Base-by-base conservation (phyloP, 169 alveolate species). In the Plasmodium ovale region DNA sequence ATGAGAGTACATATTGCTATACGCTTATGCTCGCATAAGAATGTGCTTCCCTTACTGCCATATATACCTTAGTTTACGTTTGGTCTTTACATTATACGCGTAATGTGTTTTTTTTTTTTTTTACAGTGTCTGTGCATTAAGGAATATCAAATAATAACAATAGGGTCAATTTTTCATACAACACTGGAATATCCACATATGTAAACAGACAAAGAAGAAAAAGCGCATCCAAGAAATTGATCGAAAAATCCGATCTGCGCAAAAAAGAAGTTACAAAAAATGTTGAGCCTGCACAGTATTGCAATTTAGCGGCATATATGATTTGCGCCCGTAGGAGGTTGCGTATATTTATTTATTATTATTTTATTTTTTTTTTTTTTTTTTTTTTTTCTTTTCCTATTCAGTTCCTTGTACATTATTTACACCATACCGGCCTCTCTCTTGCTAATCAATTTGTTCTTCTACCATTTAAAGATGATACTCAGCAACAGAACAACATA, bases 381-480 rank as follows among this genome's bases (percentile, higher is more conserved):
- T 62, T 31, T 47, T 42, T 2, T 56, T 51, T 58, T 73, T 23
- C 29, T 47, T 25, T 25, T 39, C 27, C 1, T 64, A 14, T 64
- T 27, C 56, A 79, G 89, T 12, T 54, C 72, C 2, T 42, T 79
- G 58, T 79, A 79, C 29, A 79, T 79, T 31, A 79, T 79, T 64
- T 79, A 79, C 39, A 49, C 89, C 58, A 10, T 79, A 35, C 53
- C 62, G 10, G 44, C 62, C 4, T 79, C 89, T 71, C 79, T 79
- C 3, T 56, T 79, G 56, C 59, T 79, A 79, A 79, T 53, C 14
- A 79, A 79, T 51, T 79, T 79, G 58, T 79, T 79, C 42, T 29
- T 62, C 6, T 79, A 79, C 42, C 89, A 79, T 65, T 79, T 79
- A 5, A 64, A 79, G 59, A 79, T 79, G 69, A 67, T 79, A 79